phyloP scores from a whole-genome alignment of 345 rosid species.

The Dovyalis caffra region DNA sequence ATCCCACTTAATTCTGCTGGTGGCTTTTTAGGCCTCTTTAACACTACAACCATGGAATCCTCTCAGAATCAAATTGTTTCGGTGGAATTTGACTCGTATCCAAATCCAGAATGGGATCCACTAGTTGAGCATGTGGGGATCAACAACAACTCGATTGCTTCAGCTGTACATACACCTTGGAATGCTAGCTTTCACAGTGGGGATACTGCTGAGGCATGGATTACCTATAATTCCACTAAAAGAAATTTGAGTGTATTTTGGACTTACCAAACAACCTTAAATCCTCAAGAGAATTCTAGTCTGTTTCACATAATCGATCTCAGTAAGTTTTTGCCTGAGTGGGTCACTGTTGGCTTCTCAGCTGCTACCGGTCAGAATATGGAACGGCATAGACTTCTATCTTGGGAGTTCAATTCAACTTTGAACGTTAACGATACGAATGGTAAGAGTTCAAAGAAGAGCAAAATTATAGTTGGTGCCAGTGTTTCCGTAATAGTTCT shows the following conservation, averaged over 20 bases:
- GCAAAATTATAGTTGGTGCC: slow-evolving; percentile 4
- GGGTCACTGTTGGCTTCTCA: slow-evolving; percentile 39
- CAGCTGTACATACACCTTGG: slow-evolving; percentile 32
- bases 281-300: slow-evolving; percentile 20
- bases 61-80: slow-evolving; percentile 21
- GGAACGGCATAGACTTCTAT: slow-evolving; percentile 21
- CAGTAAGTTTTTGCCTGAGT: slow-evolving; percentile 27
- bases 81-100: slow-evolving; percentile 34
- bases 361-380: slow-evolving; percentile 25
- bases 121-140: slow-evolving; percentile 40
- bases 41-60: slow-evolving; percentile 18
- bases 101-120: slow-evolving; percentile 38
- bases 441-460: not conserved
- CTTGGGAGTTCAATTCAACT: slow-evolving; percentile 47
- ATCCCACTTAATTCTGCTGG: slow-evolving; percentile 45
- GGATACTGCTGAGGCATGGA: slow-evolving; percentile 26
- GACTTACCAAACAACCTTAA: slow-evolving; percentile 17
- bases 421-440: slow-evolving; percentile 4
- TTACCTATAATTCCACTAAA: slow-evolving; percentile 33
- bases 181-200: slow-evolving; percentile 38
- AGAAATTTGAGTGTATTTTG: slow-evolving; percentile 37
- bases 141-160: slow-evolving; percentile 36
- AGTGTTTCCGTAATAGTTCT: slow-evolving; percentile 17
- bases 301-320: slow-evolving; percentile 33
- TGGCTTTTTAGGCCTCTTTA: slow-evolving; percentile 43